Conservation (phyloP, 1,139 yeast genomes). For the Blastobotrys indianensis region DNA sequence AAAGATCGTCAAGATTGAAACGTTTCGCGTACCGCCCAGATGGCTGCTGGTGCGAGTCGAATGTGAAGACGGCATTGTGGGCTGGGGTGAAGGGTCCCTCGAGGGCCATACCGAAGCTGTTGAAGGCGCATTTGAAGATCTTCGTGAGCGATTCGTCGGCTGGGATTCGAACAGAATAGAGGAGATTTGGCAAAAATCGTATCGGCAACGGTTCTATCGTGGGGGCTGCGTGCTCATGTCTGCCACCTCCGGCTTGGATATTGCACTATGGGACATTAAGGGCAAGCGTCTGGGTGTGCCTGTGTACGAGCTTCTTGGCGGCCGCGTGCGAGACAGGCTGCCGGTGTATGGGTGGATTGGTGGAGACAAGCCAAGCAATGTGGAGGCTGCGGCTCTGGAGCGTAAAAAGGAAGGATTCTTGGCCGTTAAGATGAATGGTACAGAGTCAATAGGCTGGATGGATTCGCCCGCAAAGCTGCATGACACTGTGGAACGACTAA, state of each 20-base stretch:
- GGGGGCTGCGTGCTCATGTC: conserved; percentile 33
- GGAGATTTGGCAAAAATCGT: conserved; percentile 30
- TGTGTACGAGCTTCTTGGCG: conserved; percentile 30
- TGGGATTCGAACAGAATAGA: conserved; percentile 31
- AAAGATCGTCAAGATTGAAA: conserved; percentile 27
- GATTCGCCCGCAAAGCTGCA: conserved; percentile 27
- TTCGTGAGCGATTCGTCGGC: conserved; percentile 30
- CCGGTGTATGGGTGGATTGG: conserved; percentile 34
- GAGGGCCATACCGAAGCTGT: conserved; percentile 32
- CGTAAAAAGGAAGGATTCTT: conserved; percentile 31
- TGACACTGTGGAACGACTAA: conserved; percentile 27
- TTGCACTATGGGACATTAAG: conserved; percentile 33
- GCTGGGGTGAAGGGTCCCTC: conserved; percentile 32
- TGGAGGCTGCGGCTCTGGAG: conserved; percentile 25
- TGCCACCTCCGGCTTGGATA: conserved; percentile 31
- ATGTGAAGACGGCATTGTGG: conserved; percentile 28
- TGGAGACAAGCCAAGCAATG: conserved; percentile 31
- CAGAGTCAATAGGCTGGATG: conserved; percentile 28
- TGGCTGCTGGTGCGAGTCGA: conserved; percentile 31
- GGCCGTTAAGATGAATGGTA: conserved; percentile 33
- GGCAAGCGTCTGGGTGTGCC: conserved; percentile 33
- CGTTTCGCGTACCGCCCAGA: conserved; percentile 31
- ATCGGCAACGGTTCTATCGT: conserved; percentile 31
- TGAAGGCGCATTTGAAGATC: conserved; percentile 31
- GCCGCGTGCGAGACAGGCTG: conserved; percentile 29